Percentiles rank a stretch among this genome's conserved stretches.
Evolutionary conservation across 805 yeast genomes (phyloP).

Genomic region (Starmerella stigmatis): DNA sequence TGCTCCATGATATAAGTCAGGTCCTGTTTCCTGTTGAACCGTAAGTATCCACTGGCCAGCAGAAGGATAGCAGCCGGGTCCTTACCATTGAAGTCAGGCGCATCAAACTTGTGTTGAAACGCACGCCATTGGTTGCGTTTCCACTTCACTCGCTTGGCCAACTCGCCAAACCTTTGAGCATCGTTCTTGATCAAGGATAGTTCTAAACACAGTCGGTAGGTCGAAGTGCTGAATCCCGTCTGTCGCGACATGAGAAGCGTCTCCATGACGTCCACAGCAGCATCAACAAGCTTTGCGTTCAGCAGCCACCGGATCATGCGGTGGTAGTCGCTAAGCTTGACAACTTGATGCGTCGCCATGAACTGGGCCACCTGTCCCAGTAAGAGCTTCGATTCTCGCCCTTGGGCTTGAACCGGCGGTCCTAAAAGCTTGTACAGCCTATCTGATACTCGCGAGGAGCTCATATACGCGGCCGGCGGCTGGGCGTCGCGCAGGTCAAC

Average conservation of each 20-base stretch:
- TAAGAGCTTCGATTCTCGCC: not conserved
- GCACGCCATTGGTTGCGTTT: slow-evolving; percentile 7
- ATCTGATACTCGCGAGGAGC: slow-evolving; percentile 8
- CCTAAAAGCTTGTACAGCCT: slow-evolving; percentile 5
- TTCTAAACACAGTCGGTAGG: slow-evolving; percentile 14
- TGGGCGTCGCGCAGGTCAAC: slow-evolving; percentile 18
- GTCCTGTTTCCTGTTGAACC: slow-evolving; percentile 10
- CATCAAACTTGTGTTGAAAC: slow-evolving; percentile 13
- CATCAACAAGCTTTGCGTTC: slow-evolving; percentile 16
- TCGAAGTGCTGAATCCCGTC: not conserved
- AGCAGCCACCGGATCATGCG: slow-evolving; percentile 24
- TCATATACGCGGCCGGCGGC: slow-evolving; percentile 11
- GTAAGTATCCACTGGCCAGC: slow-evolving; percentile 17
- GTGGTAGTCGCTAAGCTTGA: slow-evolving; percentile 24
- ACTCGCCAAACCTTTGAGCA: slow-evolving; percentile 11
- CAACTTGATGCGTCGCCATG: slow-evolving; percentile 23
- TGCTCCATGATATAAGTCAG: slow-evolving; percentile 3
- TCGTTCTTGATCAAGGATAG: slow-evolving; percentile 11
- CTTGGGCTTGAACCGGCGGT: slow-evolving; percentile 11
- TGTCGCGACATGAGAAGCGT: slow-evolving; percentile 22
- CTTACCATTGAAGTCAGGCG: not conserved
- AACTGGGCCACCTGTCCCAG: slow-evolving; percentile 20
- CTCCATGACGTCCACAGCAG: slow-evolving; percentile 26
- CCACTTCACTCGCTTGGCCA: slow-evolving; percentile 4
- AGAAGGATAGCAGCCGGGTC: not conserved